Conservation (phyloP, 805 yeast species). For the Candida wancherniae region DNA sequence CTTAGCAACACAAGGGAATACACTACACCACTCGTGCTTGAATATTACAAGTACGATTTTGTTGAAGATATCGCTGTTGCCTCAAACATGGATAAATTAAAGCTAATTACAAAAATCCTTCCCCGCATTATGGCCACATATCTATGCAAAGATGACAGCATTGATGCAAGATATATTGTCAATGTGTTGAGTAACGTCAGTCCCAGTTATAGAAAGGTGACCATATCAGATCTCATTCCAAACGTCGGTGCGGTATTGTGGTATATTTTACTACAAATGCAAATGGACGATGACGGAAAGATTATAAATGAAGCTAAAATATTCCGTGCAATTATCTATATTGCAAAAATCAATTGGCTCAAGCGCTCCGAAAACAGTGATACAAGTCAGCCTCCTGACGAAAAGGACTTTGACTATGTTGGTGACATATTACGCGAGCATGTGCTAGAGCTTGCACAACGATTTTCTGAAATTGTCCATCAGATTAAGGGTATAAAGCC, state of each 20-base stretch:
- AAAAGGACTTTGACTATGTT: constrained; percentile 21
- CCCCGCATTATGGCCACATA: constrained; percentile 55
- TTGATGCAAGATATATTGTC: constrained; percentile 47
- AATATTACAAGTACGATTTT: constrained; percentile 58
- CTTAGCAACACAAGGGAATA: constrained; percentile 64
- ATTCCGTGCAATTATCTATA: constrained; percentile 38
- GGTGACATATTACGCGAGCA: constrained; percentile 43
- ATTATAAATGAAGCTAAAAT: constrained; percentile 33
- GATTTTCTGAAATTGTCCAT: constrained; percentile 74
- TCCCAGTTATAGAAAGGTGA: constrained; percentile 38
- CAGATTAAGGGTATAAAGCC: constrained; percentile 70
- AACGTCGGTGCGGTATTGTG: constrained; percentile 38
- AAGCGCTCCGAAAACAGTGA: constrained; percentile 10
- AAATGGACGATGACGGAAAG: constrained; percentile 26
- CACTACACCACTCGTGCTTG: constrained; percentile 73
- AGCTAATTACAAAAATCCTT: constrained; percentile 45
- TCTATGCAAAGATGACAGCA: constrained; percentile 44
- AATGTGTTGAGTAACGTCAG: constrained; percentile 50
- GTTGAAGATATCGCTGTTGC: constrained; percentile 59
- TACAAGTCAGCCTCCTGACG: constrained; percentile 7
- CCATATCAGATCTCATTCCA: constrained; percentile 30
- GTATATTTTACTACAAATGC: constrained; percentile 30
- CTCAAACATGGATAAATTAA: constrained; percentile 39
- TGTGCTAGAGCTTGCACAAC: constrained; percentile 70
- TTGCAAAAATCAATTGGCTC: constrained; percentile 26